A percentile compares a stretch with the other conserved stretches of the same genome.
phyloP scores from a whole-genome alignment of 257 asterid species.

The Forsythia suspensa region DNA sequence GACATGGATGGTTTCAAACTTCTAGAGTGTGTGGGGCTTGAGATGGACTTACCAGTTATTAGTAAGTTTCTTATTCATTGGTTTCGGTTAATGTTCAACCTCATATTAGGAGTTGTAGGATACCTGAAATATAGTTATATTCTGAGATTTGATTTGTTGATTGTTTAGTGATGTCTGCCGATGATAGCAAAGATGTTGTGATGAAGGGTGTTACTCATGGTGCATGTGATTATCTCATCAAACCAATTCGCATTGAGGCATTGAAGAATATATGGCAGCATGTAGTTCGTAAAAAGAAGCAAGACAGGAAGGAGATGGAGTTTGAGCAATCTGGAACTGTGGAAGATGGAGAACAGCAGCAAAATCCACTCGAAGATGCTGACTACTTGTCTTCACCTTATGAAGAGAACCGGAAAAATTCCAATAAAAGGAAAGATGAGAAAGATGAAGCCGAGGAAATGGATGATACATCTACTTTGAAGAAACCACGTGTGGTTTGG shows the following conservation, averaged over 20 bases:
- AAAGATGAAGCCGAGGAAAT: conserved; percentile 36
- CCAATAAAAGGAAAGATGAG: conserved; percentile 63
- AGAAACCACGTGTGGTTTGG: conserved; percentile 70
- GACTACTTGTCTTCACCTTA: conserved; percentile 77
- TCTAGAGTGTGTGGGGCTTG: conserved; percentile 43
- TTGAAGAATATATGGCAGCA: conserved; percentile 99
- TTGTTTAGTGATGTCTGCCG: conserved; percentile 93
- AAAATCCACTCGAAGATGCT: conserved; percentile 55
- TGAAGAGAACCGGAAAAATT: conserved; percentile 67
- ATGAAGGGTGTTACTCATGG: conserved; percentile 98
- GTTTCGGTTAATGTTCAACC: neutral
- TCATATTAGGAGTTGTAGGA: neutral
- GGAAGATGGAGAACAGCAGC: conserved; percentile 68
- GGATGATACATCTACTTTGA: conserved; percentile 36
- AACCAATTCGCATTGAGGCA: conserved; percentile 93
- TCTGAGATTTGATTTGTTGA: conserved; percentile 18
- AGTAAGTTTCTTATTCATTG: conserved; percentile 27
- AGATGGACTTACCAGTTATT: conserved; percentile 60
- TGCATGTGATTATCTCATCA: conserved; percentile 92
- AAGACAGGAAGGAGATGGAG: conserved; percentile 69
- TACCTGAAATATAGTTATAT: neutral
- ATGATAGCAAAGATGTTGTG: conserved; percentile 83
- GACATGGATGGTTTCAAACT: conserved; percentile 62
- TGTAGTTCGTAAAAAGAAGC: conserved; percentile 80
- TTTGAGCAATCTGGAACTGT: conserved; percentile 62